Evolutionary conservation across 805 yeast genomes (phyloP).

Genomic region (Candida silvicultrix): DNA sequence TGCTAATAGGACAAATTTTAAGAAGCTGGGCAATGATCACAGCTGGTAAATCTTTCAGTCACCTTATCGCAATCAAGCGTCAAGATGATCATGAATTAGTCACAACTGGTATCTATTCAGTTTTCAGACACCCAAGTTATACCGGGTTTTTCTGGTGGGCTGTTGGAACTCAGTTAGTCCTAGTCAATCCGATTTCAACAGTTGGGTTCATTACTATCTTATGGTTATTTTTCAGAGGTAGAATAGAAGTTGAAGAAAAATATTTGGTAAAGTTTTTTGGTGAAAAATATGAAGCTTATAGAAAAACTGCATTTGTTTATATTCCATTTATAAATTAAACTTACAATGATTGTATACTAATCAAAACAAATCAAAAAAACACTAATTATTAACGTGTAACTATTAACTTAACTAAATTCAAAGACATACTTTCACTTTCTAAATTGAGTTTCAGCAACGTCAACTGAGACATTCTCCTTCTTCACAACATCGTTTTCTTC

Average conservation of each 20-base stretch:
- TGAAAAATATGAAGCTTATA: conserved; percentile 51
- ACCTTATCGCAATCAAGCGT: conserved; percentile 54
- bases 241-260: conserved; percentile 71
- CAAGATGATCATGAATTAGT: conserved; percentile 57
- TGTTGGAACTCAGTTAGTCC: conserved; percentile 68
- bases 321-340: conserved; percentile 53
- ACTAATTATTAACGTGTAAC: neutral
- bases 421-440: no score
- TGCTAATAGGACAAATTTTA: conserved; percentile 55
- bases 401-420: no score
- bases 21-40: conserved; percentile 81
- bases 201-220: conserved; percentile 49
- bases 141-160: conserved; percentile 94
- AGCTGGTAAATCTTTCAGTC: conserved; percentile 84
- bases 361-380: neutral
- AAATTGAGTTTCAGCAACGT: no score
- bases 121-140: conserved; percentile 83
- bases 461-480: neutral
- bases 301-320: conserved; percentile 39
- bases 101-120: conserved; percentile 63
- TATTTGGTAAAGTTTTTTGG: conserved; percentile 67
- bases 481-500: neutral
- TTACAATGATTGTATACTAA: neutral
- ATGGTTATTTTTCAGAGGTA: conserved; percentile 57
- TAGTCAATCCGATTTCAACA: conserved; percentile 60